Conservation (phyloP, 352 stramenopile species). For the Globisporangium cederbergense region DNA sequence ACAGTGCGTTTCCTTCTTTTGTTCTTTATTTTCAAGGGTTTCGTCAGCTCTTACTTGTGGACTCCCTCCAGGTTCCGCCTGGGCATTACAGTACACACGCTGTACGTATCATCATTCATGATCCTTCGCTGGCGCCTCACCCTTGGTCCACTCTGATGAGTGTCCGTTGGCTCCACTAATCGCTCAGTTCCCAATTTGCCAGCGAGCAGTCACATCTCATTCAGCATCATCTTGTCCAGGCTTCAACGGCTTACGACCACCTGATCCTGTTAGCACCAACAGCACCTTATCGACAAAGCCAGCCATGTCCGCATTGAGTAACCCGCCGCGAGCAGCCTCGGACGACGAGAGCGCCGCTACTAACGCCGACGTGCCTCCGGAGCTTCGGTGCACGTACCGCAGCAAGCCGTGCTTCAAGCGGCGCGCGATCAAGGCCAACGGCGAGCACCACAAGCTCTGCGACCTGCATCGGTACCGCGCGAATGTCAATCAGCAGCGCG, state of each 20-base stretch:
- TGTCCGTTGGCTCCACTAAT: background rate
- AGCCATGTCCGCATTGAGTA: slow-evolving; percentile 1
- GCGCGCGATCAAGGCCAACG: slow-evolving; percentile 36
- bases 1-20: too few species aligned
- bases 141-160: background rate
- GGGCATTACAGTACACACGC: too few species aligned
- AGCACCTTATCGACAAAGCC: background rate
- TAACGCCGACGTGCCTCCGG: background rate
- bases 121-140: background rate
- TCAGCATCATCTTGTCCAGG: background rate
- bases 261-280: background rate
- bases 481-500: slow-evolving; percentile 23
- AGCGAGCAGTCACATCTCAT: background rate
- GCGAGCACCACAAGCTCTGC: slow-evolving; percentile 27
- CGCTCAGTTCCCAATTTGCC: slow-evolving; percentile 2
- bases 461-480: slow-evolving; percentile 25
- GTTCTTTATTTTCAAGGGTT: too few species aligned
- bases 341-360: background rate
- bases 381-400: slow-evolving; percentile 26
- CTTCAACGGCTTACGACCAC: background rate
- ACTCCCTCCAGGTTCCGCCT: too few species aligned
- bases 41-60: too few species aligned
- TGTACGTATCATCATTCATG: too few species aligned
- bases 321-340: background rate
- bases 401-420: slow-evolving; percentile 47